phyloP scores from a whole-genome alignment of 305 asterid genomes.

The Fraxinus platypoda region DNA sequence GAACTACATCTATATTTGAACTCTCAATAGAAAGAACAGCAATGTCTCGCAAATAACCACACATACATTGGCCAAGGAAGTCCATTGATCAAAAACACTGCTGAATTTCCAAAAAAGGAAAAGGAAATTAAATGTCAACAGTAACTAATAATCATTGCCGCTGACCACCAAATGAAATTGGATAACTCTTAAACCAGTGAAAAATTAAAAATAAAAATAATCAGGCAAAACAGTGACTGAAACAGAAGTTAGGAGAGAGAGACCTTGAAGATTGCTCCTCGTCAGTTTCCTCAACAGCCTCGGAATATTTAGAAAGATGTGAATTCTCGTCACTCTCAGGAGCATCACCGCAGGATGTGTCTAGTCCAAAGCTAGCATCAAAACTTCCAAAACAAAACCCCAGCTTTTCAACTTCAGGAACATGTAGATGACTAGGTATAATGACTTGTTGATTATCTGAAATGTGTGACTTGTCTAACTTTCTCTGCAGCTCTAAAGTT shows the following conservation, averaged over 20 bases:
- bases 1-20: conserved; percentile 10
- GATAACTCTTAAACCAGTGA: neutral
- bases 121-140: neutral
- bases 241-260: conserved; percentile 9
- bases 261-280: conserved; percentile 63
- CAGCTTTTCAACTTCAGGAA: conserved; percentile 78
- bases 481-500: conserved; percentile 56
- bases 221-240: conserved; percentile 13
- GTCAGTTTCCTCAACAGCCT: conserved; percentile 53
- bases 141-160: neutral
- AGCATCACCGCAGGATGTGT: conserved; percentile 42
- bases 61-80: neutral
- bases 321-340: conserved; percentile 44
- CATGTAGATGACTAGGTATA: conserved; percentile 83
- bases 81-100: neutral
- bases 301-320: conserved; percentile 49
- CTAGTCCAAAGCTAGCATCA: conserved; percentile 63
- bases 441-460: conserved; percentile 73
- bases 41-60: neutral
- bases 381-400: conserved; percentile 96
- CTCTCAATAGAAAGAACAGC: neutral
- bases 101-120: neutral
- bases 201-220: neutral
- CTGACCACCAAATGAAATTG: neutral
- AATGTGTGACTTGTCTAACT: conserved; percentile 57